Evolutionary conservation across 306 rosid species (phyloP), one percentile per base, ranked within the genome.

Genomic region (Casuarina cunninghamiana): DNA sequence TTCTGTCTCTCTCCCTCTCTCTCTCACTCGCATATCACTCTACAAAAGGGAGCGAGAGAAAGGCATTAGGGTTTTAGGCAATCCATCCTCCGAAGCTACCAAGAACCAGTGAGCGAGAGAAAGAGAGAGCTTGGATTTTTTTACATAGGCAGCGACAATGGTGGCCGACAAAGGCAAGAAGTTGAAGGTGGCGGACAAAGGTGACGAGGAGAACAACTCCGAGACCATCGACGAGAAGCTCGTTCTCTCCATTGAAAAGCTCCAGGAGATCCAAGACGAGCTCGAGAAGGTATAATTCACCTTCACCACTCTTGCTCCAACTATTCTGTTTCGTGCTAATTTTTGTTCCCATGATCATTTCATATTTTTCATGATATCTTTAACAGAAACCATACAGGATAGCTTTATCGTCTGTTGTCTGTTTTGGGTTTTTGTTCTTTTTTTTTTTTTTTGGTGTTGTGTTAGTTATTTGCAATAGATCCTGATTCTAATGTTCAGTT

Each of bases 191-290:
- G 21, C 87, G 0, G 96, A 86, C 42, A 88, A 84, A 57, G 63
- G 74, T 19, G 90, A 91, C 44, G 86, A 79, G 11, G 85, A 87
- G 46, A 84, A 67, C 71, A 78, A 81, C 77, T 70, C 86, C 0
- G 94, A 89, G 53, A 85, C 80, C 39, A 82, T 92, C 72, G 91
- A 92, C 19, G 94, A 79, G 73, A 86, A 94, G 76, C 97, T 94
- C 76, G 87, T 94, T 73, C 86, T 87, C 54, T 86, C 93, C 76
- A 87, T 92, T 75, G 96, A 94, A 82, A 94, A 92, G 72, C 76
- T 94, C 85, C 96, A 94, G 88, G 96, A 92, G 82, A 87, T 90
- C 81, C 98, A 92, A 80, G 98, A 94, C 74, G 93, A 92, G 73
- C 96, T 94, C 68, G 97, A 92, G 76, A 92, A 92, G 96, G 98